Evolutionary conservation across 768 basidiomycete genomes (phyloP).

Genomic region (Boletus pseudo-olivaceus): DNA sequence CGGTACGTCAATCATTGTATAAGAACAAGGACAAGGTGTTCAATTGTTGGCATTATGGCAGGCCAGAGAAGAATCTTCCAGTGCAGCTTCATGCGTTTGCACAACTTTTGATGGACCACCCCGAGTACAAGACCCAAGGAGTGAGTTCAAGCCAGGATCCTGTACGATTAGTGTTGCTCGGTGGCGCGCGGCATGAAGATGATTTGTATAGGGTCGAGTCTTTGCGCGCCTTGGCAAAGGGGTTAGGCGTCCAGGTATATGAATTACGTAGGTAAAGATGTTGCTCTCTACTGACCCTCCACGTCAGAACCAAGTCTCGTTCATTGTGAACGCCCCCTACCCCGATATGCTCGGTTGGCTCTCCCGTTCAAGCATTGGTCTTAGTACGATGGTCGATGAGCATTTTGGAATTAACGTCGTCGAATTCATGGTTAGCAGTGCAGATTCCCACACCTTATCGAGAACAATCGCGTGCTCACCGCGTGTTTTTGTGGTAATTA

Average conservation of each 20-base stretch:
- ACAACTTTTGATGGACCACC: constrained; percentile 52
- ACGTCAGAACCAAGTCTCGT: constrained; percentile 61
- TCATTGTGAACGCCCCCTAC: constrained; percentile 83
- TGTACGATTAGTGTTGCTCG: constrained; percentile 72
- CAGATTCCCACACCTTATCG: not conserved
- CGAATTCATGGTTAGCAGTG: constrained; percentile 82
- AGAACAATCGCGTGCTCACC: constrained; percentile 10
- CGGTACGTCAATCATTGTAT: constrained; percentile 45
- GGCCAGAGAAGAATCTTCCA: constrained; percentile 93
- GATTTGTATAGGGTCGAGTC: constrained; percentile 69
- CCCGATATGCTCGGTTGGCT: constrained; percentile 67
- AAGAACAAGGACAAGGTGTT: not conserved
- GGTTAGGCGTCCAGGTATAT: constrained; percentile 64
- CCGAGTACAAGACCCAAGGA: constrained; percentile 44
- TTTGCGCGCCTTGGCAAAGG: constrained; percentile 54
- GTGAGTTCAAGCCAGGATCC: constrained; percentile 16
- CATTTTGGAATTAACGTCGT: constrained; percentile 99
- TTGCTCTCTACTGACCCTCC: constrained; percentile 1
- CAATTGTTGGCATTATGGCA: constrained; percentile 24
- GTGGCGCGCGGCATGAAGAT: constrained; percentile 75
- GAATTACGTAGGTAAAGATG: not conserved
- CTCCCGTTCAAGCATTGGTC: constrained; percentile 71
- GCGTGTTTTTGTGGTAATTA: constrained; percentile 31
- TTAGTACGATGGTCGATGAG: constrained; percentile 98
- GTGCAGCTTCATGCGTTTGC: constrained; percentile 73